Evolutionary conservation across 345 rosid species (phyloP), one percentile per base, ranked within the genome.

Genomic region (Citrus hindsii): DNA sequence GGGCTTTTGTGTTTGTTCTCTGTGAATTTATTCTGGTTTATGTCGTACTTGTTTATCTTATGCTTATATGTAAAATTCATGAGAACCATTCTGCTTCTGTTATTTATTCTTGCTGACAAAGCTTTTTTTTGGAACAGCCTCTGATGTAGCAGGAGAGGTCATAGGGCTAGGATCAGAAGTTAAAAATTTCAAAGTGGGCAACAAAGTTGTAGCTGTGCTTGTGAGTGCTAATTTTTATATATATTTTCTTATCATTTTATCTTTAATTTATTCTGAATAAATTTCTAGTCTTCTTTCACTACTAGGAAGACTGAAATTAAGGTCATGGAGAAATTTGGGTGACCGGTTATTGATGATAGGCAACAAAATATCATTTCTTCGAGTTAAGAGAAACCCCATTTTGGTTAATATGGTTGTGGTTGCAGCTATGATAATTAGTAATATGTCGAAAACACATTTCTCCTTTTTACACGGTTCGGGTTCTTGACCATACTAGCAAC

Each of bases 81-180:
- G 42, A 60, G 37, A 37, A 65, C 69, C 67, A 9, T 61, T 28
- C 6, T 18, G 9, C 51, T 30, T 53, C 30, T 27, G 4, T 24
- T 35, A 28, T 59, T 13, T 18, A 14, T 77, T 25, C 22, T 76
- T 55, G 46, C 60, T 76, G 38, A 76, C 8, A 19, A 40, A 33
- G 21, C 69, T 4, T 79, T 74, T 75, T 74, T 71, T 27, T 84
- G 83, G 85, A 53, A 77, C 86, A 94, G 97, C 84, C 69, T 86
- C 84, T 35, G 97, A 93, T 88, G 91, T 93, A 42, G 92, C 94
- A 22, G 98, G 94, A 81, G 98, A 94, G 75, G 86, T 93, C 2
- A 75, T 90, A 30, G 85, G 88, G 79, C 90, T 89, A 80, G 98
- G 98, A 71, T 38, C 89, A 48, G 88, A 67, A 72, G 92, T 89